Evolutionary conservation across 2,329 filamentous ascomycete genomes (phyloP).

Genomic region (Microdochium nivale): DNA sequence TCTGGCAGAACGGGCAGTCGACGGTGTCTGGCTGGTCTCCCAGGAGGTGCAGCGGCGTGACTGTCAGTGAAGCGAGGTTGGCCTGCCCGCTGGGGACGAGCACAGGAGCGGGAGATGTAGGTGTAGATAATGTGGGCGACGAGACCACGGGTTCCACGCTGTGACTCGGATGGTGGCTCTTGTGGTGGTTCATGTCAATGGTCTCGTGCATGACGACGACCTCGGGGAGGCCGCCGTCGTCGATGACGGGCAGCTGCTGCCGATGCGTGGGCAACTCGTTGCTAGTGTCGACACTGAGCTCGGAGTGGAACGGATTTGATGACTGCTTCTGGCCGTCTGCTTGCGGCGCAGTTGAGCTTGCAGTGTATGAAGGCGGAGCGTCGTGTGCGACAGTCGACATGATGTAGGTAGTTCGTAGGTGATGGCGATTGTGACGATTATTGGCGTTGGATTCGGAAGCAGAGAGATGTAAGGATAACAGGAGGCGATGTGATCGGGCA

Average conservation of each 20-base stretch:
- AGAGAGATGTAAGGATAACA: too few relatives aligned
- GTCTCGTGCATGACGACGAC: background rate
- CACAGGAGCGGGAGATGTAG: too few relatives aligned
- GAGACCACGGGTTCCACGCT: too few relatives aligned
- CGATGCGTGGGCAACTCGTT: background rate
- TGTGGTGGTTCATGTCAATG: background rate
- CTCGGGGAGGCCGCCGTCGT: too few relatives aligned
- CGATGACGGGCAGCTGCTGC: background rate
- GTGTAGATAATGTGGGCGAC: too few relatives aligned
- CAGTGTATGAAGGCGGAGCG: background rate
- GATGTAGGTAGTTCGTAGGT: too few relatives aligned
- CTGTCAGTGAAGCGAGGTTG: background rate
- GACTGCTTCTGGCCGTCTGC: background rate
- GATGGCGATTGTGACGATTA: too few relatives aligned
- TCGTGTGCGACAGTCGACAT: background rate
- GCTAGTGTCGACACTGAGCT: background rate
- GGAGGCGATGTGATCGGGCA: too few relatives aligned
- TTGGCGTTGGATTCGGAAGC: too few relatives aligned
- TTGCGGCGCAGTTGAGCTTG: background rate
- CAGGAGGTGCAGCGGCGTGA: background rate
- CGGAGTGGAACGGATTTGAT: background rate
- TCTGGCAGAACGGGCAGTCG: background rate
- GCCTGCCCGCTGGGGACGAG: background rate
- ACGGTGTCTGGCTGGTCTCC: background rate
- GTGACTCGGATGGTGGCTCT: background rate